Percentiles rank a stretch among this genome's conserved stretches.
These are phyloP conservation scores for Trichophyton verrucosum DNA, from an alignment of 2,329 filamentous ascomycete genomes.

Conservation along the genomic window DNA sequence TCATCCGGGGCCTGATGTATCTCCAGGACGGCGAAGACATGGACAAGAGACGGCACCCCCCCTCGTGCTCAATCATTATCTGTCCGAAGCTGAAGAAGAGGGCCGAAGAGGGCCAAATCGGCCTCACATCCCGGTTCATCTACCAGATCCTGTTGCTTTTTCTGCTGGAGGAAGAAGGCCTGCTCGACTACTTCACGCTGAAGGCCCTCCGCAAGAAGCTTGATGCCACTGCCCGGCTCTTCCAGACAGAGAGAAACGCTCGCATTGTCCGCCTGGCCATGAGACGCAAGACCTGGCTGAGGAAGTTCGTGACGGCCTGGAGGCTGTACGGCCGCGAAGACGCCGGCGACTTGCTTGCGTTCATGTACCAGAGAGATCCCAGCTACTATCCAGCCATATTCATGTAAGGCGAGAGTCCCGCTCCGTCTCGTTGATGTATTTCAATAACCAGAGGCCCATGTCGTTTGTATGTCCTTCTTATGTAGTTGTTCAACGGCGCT, in stretches of 20 bases:
- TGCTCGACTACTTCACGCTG: slow-evolving; percentile 10
- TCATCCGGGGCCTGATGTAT: slow-evolving; percentile 5
- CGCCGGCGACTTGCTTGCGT: background rate
- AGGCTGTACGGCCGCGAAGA: slow-evolving; percentile 11
- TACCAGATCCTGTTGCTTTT: slow-evolving; percentile 6
- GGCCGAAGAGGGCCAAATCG: slow-evolving; percentile 7
- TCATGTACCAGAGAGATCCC: background rate
- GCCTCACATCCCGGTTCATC: slow-evolving; percentile 7
- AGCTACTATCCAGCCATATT: too few species aligned
- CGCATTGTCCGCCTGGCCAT: slow-evolving; percentile 12
- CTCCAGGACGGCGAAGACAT: slow-evolving; percentile 1
- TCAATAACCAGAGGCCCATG: background rate
- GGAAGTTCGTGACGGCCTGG: slow-evolving; percentile 12
- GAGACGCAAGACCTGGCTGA: slow-evolving; percentile 11
- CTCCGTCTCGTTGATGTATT: background rate
- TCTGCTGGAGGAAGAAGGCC: slow-evolving; percentile 12
- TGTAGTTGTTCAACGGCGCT: too few species aligned
- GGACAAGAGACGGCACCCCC: background rate
- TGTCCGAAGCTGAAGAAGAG: slow-evolving; percentile 6
- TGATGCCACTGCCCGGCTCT: slow-evolving; percentile 5
- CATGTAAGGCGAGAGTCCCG: background rate
- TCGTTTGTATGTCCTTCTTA: background rate
- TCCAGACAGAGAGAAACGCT: slow-evolving; percentile 10
- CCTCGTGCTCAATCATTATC: slow-evolving; percentile 5
- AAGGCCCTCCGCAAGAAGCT: slow-evolving; percentile 1